Percentiles rank a stretch among this genome's conserved stretches.
These are phyloP conservation scores for Pterocarpus macrocarpus DNA, from an alignment of 306 rosid species.

Conservation along the genomic window DNA sequence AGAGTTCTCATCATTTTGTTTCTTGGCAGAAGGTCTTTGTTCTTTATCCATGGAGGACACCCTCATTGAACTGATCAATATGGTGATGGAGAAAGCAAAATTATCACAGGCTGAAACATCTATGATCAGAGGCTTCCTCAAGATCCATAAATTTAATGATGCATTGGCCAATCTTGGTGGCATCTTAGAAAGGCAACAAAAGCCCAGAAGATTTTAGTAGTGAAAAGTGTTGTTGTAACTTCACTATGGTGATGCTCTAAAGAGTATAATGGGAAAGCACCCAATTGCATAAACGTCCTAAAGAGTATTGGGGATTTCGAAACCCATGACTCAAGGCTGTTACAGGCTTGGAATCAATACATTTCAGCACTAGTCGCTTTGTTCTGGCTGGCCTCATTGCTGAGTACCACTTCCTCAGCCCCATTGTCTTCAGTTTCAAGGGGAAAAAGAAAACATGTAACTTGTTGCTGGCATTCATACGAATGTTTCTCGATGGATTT, in stretches of 20 bases:
- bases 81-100: conserved; percentile 77
- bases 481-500: conserved; percentile 40
- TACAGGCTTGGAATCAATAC: conserved; percentile 26
- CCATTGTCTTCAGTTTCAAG: conserved; percentile 29
- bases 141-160: conserved; percentile 78
- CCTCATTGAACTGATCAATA: conserved; percentile 69
- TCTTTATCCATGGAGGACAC: conserved; percentile 86
- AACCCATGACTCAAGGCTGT: conserved; percentile 8
- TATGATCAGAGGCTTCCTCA: conserved; percentile 79
- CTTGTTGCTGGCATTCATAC: conserved; percentile 31
- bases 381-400: conserved; percentile 28
- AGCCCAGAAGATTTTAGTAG: conserved; percentile 58
- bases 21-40: conserved; percentile 90
- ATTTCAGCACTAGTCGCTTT: conserved; percentile 28
- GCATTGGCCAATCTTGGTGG: conserved; percentile 80
- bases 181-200: conserved; percentile 66
- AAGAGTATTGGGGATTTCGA: conserved; percentile 32
- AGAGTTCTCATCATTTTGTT: conserved; percentile 68
- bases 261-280: conserved; percentile 24
- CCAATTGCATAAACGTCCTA: conserved; percentile 9
- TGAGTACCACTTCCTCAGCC: conserved; percentile 28
- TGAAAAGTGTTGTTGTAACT: conserved; percentile 35
- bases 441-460: conserved; percentile 37
- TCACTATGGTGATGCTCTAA: conserved; percentile 24
- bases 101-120: conserved; percentile 68